phyloP scores from a whole-genome alignment of 305 asterid genomes.

The Rubia peregrina region DNA sequence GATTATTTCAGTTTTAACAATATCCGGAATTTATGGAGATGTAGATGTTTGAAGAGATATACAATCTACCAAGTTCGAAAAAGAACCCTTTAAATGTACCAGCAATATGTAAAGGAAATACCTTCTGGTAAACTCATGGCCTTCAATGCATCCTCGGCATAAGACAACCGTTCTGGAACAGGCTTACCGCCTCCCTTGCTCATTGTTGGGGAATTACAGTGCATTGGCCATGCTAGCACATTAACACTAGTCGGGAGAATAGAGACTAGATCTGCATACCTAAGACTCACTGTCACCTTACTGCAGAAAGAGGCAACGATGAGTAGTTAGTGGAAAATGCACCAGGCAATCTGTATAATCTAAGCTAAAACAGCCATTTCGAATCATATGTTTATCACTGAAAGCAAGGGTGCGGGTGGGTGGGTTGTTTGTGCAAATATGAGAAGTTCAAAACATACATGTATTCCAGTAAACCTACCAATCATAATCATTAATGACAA shows the following conservation, averaged over 20 bases:
- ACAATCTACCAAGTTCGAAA: not conserved
- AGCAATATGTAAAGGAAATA: slow-evolving; percentile 22
- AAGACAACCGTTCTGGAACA: slow-evolving; percentile 52
- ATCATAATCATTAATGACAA: slow-evolving; percentile 66
- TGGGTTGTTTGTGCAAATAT: slow-evolving; percentile 5
- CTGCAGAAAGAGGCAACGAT: slow-evolving; percentile 35
- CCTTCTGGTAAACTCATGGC: slow-evolving; percentile 90
- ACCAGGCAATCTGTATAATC: not conserved
- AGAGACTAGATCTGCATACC: slow-evolving; percentile 65
- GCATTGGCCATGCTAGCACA: slow-evolving; percentile 81
- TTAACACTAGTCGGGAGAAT: slow-evolving; percentile 69
- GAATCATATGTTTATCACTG: not conserved
- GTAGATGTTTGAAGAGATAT: not conserved
- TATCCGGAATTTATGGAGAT: not conserved
- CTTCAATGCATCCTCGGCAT: slow-evolving; percentile 77
- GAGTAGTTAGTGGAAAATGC: not conserved
- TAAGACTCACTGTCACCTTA: slow-evolving; percentile 75
- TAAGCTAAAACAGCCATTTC: not conserved
- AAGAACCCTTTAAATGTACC: not conserved
- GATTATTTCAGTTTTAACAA: not conserved
- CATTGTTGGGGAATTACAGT: slow-evolving; percentile 31
- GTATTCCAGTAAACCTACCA: slow-evolving; percentile 41
- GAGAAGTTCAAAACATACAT: not conserved
- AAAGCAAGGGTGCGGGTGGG: no score
- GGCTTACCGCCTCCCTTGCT: slow-evolving; percentile 38